Base-by-base conservation (phyloP, 192 early-diverging fungal genomes). In the Coemansia sp. region DNA sequence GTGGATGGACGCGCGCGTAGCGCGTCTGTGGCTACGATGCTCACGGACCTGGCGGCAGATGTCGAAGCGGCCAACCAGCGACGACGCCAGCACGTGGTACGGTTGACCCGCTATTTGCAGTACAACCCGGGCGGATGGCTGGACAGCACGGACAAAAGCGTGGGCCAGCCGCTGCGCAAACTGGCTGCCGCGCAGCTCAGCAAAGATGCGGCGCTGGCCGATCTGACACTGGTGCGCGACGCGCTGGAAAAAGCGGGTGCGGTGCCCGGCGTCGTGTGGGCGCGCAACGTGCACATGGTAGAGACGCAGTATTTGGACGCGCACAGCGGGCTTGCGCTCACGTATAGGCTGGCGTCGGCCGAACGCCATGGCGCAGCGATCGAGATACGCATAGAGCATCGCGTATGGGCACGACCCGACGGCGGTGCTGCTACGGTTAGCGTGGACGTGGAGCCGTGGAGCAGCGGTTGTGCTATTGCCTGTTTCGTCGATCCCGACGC, bases 401-500 rank as follows among this genome's bases (percentile, higher is more conserved):
- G 76, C 1, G 65, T 78, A 17, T 83, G 81, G 81, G 76, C 73
- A 11, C 51, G 72, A 0, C 37, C 52, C 1, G 48, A 51, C 12
- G 41, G 71, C 8, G 63, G 39, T 12, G 48, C 38, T 12, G 22
- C 61, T 15, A 15, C 12, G 12, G 57, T 83, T 9, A 55, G 51
- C 3, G 28, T 83, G 2, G 18, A 34, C 0, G 65, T 75, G 12
- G 70, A 63, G 67, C 81, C 81, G 48, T 75, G 78, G 48, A 59
- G 55, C 60, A 56, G 59, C 15, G 61, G 68, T 0, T 66, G 70
- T 2, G 54, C 63, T 0, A 59, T 78, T 11, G 81, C 81, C 28
- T 83, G 81, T 15, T 83, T 78, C 51, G 81, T 83, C 17, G 81
- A 83, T 33, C 81, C 81, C 0, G 76, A 83, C 28, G 56, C 64